Conservation (phyloP, 2,329 filamentous ascomycete species). For the Lasiodiplodia sp. region DNA sequence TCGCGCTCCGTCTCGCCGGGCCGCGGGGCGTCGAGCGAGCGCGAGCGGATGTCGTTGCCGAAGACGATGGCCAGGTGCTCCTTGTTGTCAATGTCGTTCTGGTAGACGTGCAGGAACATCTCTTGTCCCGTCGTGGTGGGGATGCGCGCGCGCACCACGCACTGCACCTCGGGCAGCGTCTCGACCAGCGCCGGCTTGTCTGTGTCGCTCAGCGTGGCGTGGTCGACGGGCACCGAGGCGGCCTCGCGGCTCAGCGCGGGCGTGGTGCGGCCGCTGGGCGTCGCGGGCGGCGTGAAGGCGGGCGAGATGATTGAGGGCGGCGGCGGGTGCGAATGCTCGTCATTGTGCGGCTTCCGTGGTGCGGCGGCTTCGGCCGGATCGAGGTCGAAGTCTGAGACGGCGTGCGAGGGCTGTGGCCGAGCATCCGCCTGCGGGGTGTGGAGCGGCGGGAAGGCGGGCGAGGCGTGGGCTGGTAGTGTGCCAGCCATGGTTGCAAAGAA, state of each 20-base stretch:
- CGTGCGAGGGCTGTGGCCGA: conserved; percentile 43
- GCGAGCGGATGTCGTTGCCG: conserved; percentile 80
- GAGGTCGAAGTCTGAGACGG: conserved; percentile 48
- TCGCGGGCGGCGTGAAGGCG: conserved; percentile 50
- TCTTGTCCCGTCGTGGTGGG: conserved; percentile 90
- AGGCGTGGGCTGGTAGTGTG: conserved; percentile 58
- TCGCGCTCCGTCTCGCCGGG: conserved; percentile 85
- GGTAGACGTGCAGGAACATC: conserved; percentile 96
- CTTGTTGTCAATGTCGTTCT: conserved; percentile 91
- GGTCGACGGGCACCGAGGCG: conserved; percentile 53
- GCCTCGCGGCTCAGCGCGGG: conserved; percentile 42
- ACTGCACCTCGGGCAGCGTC: conserved; percentile 83
- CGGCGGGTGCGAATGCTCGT: conserved; percentile 32
- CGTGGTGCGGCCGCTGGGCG: conserved; percentile 37
- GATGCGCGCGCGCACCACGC: conserved; percentile 92
- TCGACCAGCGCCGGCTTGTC: conserved; percentile 71
- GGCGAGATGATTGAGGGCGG: conserved; percentile 57
- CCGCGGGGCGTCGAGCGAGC: conserved; percentile 71
- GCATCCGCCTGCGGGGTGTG: conserved; percentile 58
- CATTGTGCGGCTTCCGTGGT: neutral
- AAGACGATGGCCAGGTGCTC: conserved; percentile 98
- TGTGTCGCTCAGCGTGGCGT: conserved; percentile 32
- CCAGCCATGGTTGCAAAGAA: conserved; percentile 17
- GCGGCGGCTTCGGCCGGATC: conserved; percentile 8
- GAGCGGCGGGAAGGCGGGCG: conserved; percentile 59